Conservation (phyloP, 2,329 filamentous ascomycete genomes). For the Colletotrichum tanaceti region DNA sequence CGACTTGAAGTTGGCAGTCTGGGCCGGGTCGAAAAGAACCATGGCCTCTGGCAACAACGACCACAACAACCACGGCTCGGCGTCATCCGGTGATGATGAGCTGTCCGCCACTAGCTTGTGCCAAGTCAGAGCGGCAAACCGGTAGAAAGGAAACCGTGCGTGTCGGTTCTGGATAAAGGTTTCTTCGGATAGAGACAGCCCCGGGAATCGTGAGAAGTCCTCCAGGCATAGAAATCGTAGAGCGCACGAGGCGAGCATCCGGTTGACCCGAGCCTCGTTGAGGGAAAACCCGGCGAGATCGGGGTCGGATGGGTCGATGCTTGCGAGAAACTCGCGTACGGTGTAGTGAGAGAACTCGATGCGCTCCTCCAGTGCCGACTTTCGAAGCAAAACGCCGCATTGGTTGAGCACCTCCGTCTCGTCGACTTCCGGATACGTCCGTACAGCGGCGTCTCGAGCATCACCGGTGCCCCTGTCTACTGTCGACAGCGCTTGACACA, state of each 20-base stretch:
- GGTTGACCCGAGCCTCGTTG: neutral
- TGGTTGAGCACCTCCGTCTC: conserved; percentile 7
- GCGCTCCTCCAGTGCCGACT: neutral
- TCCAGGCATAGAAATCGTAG: neutral
- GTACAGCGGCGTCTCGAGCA: neutral
- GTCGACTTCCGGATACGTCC: conserved; percentile 18
- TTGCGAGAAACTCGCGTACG: conserved; percentile 1
- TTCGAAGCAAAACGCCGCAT: conserved; percentile 6
- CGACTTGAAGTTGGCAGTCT: conserved; percentile 17
- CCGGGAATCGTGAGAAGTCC: conserved; percentile 11
- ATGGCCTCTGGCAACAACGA: neutral
- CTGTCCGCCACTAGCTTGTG: neutral
- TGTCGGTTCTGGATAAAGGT: neutral
- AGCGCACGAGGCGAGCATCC: neutral
- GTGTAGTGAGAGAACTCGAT: neutral
- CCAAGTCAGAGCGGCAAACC: conserved; percentile 16
- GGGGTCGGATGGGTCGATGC: neutral
- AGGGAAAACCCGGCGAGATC: neutral
- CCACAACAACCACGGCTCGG: too few species aligned
- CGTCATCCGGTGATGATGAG: conserved; percentile 1
- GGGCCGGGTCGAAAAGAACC: neutral
- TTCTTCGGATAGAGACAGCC: conserved; percentile 6
- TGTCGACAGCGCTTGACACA: conserved; percentile 24
- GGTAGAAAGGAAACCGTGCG: conserved; percentile 13
- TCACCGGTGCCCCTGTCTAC: neutral